Conservation (phyloP, 257 asterid species). For the Przewalskia tangutica region DNA sequence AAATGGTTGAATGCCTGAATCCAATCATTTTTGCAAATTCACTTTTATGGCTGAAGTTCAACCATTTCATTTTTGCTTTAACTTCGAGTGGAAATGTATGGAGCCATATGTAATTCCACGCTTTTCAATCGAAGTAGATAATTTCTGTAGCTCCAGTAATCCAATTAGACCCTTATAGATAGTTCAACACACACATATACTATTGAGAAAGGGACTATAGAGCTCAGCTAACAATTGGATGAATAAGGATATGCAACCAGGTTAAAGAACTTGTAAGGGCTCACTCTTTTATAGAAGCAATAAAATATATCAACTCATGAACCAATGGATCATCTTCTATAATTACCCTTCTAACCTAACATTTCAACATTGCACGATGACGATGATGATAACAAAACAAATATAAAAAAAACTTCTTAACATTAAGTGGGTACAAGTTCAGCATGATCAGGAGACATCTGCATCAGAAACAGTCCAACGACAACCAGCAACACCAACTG, state of each 20-base stretch:
- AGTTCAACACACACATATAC: neutral
- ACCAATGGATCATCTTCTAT: neutral
- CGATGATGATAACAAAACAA: neutral
- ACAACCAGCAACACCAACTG: slow-evolving; percentile 45
- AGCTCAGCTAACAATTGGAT: neutral
- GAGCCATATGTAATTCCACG: no score
- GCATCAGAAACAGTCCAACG: slow-evolving; percentile 21
- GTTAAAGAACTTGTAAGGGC: neutral
- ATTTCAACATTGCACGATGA: neutral
- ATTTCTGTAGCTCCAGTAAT: neutral
- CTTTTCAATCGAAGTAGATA: no score
- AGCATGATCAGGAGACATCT: slow-evolving; percentile 23
- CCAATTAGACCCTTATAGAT: neutral
- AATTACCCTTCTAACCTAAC: neutral
- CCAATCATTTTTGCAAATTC: no score
- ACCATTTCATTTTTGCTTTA: neutral
- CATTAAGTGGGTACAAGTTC: slow-evolving; percentile 67
- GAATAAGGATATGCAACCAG: neutral
- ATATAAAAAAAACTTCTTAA: neutral
- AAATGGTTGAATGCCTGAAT: no score
- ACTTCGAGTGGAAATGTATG: no score
- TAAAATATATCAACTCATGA: neutral
- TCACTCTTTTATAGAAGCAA: neutral
- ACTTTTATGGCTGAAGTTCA: neutral
- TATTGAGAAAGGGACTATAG: neutral